A percentile compares a stretch with the other conserved stretches of the same genome.
phyloP scores from a whole-genome alignment of 768 basidiomycete species.

The Xanthoconium stramineum region DNA sequence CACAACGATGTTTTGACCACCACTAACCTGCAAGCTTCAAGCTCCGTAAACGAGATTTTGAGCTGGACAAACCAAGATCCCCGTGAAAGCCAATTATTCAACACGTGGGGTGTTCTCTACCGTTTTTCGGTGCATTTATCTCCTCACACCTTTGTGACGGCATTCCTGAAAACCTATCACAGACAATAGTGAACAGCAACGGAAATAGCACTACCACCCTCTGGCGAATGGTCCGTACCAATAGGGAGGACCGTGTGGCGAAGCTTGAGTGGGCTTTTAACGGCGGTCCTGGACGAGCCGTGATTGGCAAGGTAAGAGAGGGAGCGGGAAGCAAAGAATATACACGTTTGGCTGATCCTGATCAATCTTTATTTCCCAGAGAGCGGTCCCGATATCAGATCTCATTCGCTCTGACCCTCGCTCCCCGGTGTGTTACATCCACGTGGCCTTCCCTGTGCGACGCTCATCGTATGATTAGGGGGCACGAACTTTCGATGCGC shows the following conservation, averaged over 20 bases:
- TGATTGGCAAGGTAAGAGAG: slow-evolving; percentile 72
- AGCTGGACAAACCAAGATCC: slow-evolving; percentile 88
- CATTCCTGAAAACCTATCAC: slow-evolving; percentile 25
- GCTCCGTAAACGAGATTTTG: slow-evolving; percentile 63
- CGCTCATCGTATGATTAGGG: slow-evolving; percentile 39
- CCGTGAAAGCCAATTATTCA: slow-evolving; percentile 80
- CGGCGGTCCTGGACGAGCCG: slow-evolving; percentile 79
- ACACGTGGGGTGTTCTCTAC: slow-evolving; percentile 76
- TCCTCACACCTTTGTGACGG: slow-evolving; percentile 14
- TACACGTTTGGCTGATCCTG: slow-evolving; percentile 16
- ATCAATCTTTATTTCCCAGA: slow-evolving; percentile 43
- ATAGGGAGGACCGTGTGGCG: slow-evolving; percentile 85
- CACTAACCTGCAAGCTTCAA: slow-evolving; percentile 13
- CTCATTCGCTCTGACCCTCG: slow-evolving; percentile 68
- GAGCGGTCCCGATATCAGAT: slow-evolving; percentile 78
- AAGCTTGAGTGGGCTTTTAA: slow-evolving; percentile 85
- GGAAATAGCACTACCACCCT: slow-evolving; percentile 75
- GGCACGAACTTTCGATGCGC: slow-evolving; percentile 71
- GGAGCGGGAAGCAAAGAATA: slow-evolving; percentile 1
- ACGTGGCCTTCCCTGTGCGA: slow-evolving; percentile 7
- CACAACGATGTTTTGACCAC: too few relatives aligned
- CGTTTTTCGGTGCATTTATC: slow-evolving; percentile 62
- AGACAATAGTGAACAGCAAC: slow-evolving; percentile 63
- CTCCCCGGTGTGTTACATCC: slow-evolving; percentile 47
- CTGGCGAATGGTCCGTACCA: slow-evolving; percentile 76